phyloP scores from a whole-genome alignment of 495 filamentous ascomycete genomes.

The Penicillium roqueforti region DNA sequence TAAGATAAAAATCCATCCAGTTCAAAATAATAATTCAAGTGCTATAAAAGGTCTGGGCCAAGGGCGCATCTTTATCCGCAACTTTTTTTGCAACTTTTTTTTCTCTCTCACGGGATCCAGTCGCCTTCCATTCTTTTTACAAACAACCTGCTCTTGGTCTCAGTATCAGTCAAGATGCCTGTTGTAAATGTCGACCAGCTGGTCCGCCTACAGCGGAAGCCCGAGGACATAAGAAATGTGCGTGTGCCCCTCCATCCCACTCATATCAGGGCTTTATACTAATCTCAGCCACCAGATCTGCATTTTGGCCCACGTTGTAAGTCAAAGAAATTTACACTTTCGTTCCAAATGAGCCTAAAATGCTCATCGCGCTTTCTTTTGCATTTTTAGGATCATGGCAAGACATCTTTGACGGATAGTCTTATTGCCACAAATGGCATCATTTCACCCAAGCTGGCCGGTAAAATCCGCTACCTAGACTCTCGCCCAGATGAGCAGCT shows the following conservation, averaged over 20 bases:
- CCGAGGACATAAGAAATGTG: conserved; percentile 87
- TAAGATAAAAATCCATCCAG: background rate
- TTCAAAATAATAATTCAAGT: background rate
- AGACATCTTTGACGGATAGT: conserved; percentile 94
- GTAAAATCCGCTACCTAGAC: conserved; percentile 97
- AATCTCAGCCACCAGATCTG: conserved; percentile 67
- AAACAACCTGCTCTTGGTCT: conserved; percentile 3
- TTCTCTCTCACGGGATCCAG: conserved; percentile 12
- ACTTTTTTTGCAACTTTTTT: conserved; percentile 21
- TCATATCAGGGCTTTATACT: conserved; percentile 26
- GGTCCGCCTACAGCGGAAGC: conserved; percentile 74
- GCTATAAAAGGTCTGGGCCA: background rate
- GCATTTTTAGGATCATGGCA: conserved; percentile 74
- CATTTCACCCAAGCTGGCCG: conserved; percentile 94
- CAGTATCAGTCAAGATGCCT: conserved; percentile 61
- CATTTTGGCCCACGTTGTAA: conserved; percentile 92
- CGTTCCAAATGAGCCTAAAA: background rate
- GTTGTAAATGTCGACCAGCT: conserved; percentile 84
- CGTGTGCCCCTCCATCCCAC: conserved; percentile 39
- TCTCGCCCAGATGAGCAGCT: conserved; percentile 95
- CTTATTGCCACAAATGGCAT: conserved; percentile 99
- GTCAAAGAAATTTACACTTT: conserved; percentile 25
- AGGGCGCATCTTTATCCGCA: conserved; percentile 21
- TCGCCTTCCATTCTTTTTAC: conserved; percentile 11
- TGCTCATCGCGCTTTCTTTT: conserved; percentile 1